Evolutionary conservation across 2,329 filamentous ascomycete species (phyloP), one percentile per base, ranked within the genome.

Genomic region (Epichloe glyceriae): DNA sequence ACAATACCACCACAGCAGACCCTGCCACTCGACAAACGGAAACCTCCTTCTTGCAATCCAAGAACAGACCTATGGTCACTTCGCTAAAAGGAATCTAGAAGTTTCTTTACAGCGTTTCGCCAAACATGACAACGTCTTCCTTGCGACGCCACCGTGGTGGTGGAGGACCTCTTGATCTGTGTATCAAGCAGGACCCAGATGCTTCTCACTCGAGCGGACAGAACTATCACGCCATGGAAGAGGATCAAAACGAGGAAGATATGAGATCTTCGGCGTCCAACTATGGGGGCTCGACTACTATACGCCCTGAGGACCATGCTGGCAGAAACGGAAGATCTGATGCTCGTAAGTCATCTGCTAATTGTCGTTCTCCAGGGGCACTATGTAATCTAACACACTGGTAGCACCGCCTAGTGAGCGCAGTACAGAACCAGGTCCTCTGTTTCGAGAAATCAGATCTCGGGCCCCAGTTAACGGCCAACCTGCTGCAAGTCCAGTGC

Each of bases 341-440:
- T 60, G 68, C 68, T 34, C 68, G 68, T 69, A 53, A 63, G 68
- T 67, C 17, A 17, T 38, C 17, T 3, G 22, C 11, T 35, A 35
- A 6, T 39, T 8, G 22, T 41, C 2, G 15, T 22, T 22, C 12
- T 35, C 10, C 37, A 37, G 41, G 1, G 26, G n/a, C 20, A 34
- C n/a, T n/a, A 39, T 26, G 3, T 40, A 8, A 33, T 20, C 62
- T 54, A 17, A 20, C 8, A 46, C 5, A 11, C 35, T 11, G n/a
- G 19, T 48, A 70, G 68, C 68, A 15, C 61, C 68, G 20, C 67
- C 67, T 48, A 70, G 67, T 50, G 63, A 69, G 45, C 61, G 58
- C 3, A 55, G 58, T 7, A 59, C 57, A 4, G 67, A 69, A n/a
- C 59, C 61, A n/a, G 65, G 64, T 15, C 68, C 68, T 22, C 53